Conservation (phyloP, 495 filamentous ascomycete species). For the Darksidea phi region DNA sequence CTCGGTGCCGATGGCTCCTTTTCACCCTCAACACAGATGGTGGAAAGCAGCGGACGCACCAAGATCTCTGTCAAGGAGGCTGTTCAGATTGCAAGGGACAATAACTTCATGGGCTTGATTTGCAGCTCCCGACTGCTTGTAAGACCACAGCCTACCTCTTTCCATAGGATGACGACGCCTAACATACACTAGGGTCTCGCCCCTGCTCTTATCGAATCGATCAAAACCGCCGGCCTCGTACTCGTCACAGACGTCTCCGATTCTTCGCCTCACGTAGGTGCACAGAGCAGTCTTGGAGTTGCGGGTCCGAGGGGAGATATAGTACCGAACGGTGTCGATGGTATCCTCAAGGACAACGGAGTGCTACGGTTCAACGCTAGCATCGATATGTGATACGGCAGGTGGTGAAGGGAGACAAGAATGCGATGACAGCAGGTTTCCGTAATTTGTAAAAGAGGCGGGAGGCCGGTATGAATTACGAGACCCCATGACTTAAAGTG, state of each 20-base stretch:
- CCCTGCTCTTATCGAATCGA: slow-evolving; percentile 83
- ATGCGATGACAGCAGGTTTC: too few relatives aligned
- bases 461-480: too few relatives aligned
- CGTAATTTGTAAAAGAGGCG: too few relatives aligned
- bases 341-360: slow-evolving; percentile 77
- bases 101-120: slow-evolving; percentile 97
- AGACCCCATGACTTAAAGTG: not conserved
- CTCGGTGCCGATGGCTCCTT: slow-evolving; percentile 57
- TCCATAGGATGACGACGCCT: slow-evolving; percentile 31
- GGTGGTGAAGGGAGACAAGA: too few relatives aligned
- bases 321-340: slow-evolving; percentile 73
- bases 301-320: slow-evolving; percentile 46
- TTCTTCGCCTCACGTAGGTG: slow-evolving; percentile 4
- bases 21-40: slow-evolving; percentile 42
- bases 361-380: slow-evolving; percentile 89
- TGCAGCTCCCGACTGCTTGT: slow-evolving; percentile 84
- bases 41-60: slow-evolving; percentile 63
- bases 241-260: slow-evolving; percentile 83
- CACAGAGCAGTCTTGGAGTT: slow-evolving; percentile 46
- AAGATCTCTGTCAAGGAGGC: slow-evolving; percentile 90
- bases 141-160: slow-evolving; percentile 41
- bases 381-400: slow-evolving; percentile 71
- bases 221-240: slow-evolving; percentile 90
- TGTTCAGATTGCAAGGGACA: slow-evolving; percentile 86
- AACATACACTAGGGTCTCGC: slow-evolving; percentile 69